Evolutionary conservation across 2,329 filamentous ascomycete species (phyloP), one percentile per base, ranked within the genome.

Genomic region (Seiridium cupressi): DNA sequence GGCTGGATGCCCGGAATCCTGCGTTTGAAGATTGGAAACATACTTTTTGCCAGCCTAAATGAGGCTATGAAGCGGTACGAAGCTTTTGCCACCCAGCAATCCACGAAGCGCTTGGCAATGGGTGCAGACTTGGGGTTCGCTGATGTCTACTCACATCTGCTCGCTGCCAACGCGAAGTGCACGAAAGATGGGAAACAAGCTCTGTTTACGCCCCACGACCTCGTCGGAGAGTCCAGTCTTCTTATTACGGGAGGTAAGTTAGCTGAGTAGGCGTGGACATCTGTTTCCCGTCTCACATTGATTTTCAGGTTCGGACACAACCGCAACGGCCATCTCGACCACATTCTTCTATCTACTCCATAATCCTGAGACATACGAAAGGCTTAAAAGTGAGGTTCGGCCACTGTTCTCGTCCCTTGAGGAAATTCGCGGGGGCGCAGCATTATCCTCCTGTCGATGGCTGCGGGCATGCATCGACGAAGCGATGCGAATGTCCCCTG

Each of bases 101-200:
- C 51, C 11, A 5, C 51, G 2, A 42, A 5, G 5, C 51, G 51
- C 51, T 35, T 54, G 3, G 35, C 9, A 4, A 31, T 54, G 51
- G 11, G 40, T 40, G 0, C 11, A 26, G 18, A 7, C 35, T 51
- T 44, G 3, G 10, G 34, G 7, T 34, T 9, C 6, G 35, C 87
- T 60, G 89, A 92, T 70, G 91, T 92, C 77, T 91, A 91, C 76
- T 87, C 90, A 73, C 88, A 91, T 71, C 81, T 92, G 9, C 82
- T 91, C 61, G 88, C 88, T 68, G 88, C 89, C 8, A 84, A 84
- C 40, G 89, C 91, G 64, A 87, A 88, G 10, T 87, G 90, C 69
- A 90, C 88, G 0, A 88, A 88, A 58, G 80, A 84, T 61, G 86
- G 86, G 32, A 31, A 54, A 3, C 35, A 31, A 40, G 3, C n/a